Evolutionary conservation across 139 green algal genomes (phyloP).

Genomic region (Tetradesmus lagerheimii): DNA sequence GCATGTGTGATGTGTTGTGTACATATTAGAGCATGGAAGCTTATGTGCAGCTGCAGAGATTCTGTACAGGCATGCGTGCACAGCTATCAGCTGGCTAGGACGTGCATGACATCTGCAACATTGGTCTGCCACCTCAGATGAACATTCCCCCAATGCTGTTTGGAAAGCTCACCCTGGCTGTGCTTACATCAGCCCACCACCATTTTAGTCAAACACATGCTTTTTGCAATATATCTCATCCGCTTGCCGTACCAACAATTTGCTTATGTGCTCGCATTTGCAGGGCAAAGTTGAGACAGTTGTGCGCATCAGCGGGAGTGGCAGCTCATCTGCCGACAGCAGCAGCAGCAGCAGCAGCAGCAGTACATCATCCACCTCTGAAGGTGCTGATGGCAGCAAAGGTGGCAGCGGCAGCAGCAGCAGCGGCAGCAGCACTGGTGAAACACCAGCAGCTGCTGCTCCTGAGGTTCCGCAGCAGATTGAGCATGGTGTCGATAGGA

Average conservation of each 20-base stretch:
- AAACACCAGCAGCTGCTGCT: not conserved
- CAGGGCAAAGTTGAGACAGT: conserved; percentile 62
- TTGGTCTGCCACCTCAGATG: not conserved
- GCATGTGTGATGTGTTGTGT: not conserved
- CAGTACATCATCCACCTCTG: not conserved
- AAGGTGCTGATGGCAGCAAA: not conserved
- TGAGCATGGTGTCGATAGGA: conserved; percentile 87
- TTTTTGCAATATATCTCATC: too few species aligned
- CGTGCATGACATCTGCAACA: too few species aligned
- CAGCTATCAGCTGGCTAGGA: not conserved
- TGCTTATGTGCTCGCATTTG: not conserved
- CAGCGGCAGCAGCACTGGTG: not conserved
- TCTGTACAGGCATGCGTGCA: not conserved
- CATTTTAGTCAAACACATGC: too few species aligned
- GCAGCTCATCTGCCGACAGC: not conserved
- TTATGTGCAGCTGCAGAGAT: not conserved
- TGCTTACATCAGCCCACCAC: too few species aligned
- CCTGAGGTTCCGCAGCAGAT: conserved; percentile 2
- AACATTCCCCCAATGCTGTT: not conserved
- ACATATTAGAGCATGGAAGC: not conserved
- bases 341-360: not conserved
- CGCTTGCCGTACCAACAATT: not conserved
- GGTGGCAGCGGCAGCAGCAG: not conserved
- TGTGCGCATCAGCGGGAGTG: conserved; percentile 52
- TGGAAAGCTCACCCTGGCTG: not conserved